Percentiles rank a stretch among this genome's conserved stretches.
phyloP scores from a whole-genome alignment of 306 rosid species.

The Fragaria nilgerrensis region DNA sequence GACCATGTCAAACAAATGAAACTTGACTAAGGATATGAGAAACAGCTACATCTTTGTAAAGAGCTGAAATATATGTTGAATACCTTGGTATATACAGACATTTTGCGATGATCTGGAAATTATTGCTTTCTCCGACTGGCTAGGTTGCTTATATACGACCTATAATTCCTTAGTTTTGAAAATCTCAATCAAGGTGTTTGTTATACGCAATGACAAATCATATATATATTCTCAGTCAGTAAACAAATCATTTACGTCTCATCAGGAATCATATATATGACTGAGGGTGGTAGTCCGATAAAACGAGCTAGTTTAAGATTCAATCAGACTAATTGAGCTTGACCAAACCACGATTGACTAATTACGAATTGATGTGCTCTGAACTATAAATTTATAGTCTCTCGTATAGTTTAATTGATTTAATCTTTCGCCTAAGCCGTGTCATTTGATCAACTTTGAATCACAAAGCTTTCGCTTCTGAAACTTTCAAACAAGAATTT shows the following conservation, averaged over 20 bases:
- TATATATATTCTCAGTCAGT: no score
- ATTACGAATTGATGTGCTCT: background rate
- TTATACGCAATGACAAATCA: background rate
- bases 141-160: no score
- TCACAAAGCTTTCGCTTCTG: no score
- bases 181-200: background rate
- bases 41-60: background rate
- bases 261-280: background rate
- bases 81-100: background rate
- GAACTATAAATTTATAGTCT: no score
- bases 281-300: background rate
- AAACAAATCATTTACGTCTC: background rate
- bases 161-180: background rate
- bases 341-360: background rate
- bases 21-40: background rate
- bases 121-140: no score
- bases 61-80: background rate
- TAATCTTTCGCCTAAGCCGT: no score
- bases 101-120: no score
- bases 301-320: background rate
- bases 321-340: background rate
- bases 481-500: no score
- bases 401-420: no score
- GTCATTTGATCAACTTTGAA: no score
- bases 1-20: background rate